phyloP scores from a whole-genome alignment of 257 asterid species.

The Hygrophila difformis region DNA sequence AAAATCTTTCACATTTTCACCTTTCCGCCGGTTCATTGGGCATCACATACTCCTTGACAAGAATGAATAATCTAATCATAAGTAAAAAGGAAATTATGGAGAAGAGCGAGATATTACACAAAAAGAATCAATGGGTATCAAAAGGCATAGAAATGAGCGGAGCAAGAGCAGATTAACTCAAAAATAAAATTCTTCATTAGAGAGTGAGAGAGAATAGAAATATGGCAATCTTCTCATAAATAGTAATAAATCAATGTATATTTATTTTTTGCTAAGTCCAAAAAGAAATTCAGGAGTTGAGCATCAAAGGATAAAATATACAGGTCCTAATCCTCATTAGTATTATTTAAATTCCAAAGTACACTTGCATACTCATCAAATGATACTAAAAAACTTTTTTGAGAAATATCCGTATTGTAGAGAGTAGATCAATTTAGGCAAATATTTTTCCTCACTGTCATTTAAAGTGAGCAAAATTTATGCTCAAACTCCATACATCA shows the following conservation, averaged over 20 bases:
- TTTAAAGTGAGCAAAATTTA: background rate
- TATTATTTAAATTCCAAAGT: slow-evolving; percentile 3
- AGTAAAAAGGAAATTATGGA: slow-evolving; percentile 1
- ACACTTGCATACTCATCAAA: no score
- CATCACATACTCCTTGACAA: slow-evolving; percentile 1
- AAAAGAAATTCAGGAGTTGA: no score
- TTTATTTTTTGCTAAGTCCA: no score
- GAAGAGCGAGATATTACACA: background rate
- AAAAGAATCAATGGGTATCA: background rate
- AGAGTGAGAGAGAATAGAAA: no score
- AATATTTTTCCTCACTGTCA: background rate
- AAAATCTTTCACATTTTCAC: background rate
- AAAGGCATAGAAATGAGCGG: background rate
- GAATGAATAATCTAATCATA: slow-evolving; percentile 1
- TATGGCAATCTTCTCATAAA: no score
- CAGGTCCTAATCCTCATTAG: no score
- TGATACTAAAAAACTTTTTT: no score
- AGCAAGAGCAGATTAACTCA: background rate
- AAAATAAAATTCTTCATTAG: background rate
- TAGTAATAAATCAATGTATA: no score
- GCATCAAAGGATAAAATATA: no score
- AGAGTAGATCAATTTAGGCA: background rate
- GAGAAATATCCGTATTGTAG: no score
- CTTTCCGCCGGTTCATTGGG: background rate
- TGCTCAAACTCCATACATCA: background rate